Percentiles rank a stretch among this genome's conserved stretches.
Evolutionary conservation across 495 filamentous ascomycete genomes (phyloP).

Genomic region (Neurospora sp.): DNA sequence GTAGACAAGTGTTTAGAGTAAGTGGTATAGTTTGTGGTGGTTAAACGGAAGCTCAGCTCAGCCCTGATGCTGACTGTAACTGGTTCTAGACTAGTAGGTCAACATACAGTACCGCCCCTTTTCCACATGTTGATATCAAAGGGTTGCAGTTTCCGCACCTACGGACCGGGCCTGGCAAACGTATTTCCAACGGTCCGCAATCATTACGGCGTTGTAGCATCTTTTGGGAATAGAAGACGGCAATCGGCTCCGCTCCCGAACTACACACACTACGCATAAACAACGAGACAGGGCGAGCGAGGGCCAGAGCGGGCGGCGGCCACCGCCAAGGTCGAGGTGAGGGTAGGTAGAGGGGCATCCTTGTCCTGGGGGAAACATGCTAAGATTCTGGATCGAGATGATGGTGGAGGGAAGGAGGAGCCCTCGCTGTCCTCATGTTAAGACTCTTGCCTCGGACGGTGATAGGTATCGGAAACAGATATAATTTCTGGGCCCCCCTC

Average conservation of each 20-base stretch:
- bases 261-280: not conserved
- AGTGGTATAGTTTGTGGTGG: not conserved
- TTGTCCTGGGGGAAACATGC: not conserved
- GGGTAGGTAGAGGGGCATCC: not conserved
- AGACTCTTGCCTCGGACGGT: not conserved
- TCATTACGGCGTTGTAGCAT: not conserved
- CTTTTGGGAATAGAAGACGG: not conserved
- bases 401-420: not conserved
- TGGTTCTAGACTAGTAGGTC: not conserved
- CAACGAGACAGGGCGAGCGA: not conserved
- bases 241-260: not conserved
- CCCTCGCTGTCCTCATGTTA: not conserved
- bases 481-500: not conserved
- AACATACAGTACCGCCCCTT: not conserved
- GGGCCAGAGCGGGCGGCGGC: not conserved
- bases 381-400: not conserved
- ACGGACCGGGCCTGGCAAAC: not conserved
- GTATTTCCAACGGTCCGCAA: not conserved
- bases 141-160: not conserved
- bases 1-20: not conserved
- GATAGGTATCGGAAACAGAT: not conserved
- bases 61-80: not conserved
- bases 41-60: not conserved
- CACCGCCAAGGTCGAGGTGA: not conserved
- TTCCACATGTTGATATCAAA: not conserved